Conservation (phyloP, 352 stramenopile genomes). For the Thraustochytrium sp. region DNA sequence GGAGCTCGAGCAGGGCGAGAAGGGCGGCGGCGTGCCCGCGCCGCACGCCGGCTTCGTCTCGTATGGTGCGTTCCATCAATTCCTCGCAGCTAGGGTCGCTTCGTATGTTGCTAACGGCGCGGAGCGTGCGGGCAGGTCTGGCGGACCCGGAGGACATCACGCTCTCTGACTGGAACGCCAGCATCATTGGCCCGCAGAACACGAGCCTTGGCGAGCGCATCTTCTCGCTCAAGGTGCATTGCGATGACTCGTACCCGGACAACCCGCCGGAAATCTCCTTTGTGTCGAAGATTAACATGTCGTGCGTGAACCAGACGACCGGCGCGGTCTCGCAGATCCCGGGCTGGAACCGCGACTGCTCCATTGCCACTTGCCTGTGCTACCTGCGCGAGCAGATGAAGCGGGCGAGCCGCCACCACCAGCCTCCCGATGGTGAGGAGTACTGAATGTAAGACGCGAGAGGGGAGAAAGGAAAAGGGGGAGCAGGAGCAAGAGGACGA, state of each 20-base stretch:
- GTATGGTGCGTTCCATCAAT: conserved; percentile 74
- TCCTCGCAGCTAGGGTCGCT: conserved; percentile 79
- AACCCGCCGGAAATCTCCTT: conserved; percentile 72
- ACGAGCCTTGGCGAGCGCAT: conserved; percentile 77
- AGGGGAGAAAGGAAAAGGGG: too few species aligned
- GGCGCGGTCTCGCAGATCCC: conserved; percentile 59
- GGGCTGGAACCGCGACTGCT: conserved; percentile 32
- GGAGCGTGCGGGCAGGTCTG: neutral
- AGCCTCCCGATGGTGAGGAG: conserved; percentile 18
- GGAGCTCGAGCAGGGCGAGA: conserved; percentile 75
- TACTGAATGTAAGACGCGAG: too few species aligned
- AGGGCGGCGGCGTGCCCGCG: conserved; percentile 77
- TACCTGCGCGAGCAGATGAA: conserved; percentile 40
- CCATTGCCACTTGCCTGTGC: conserved; percentile 35
- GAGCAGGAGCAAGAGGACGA: too few species aligned
- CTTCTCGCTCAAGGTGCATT: conserved; percentile 78
- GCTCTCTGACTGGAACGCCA: neutral
- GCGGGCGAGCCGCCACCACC: neutral
- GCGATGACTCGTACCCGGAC: conserved; percentile 74
- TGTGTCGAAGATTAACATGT: conserved; percentile 82
- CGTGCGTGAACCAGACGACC: conserved; percentile 69
- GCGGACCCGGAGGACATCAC: conserved; percentile 12
- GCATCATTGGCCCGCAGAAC: conserved; percentile 50
- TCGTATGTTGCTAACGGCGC: conserved; percentile 74
- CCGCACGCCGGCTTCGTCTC: conserved; percentile 57